Conservation (phyloP, 2,329 filamentous ascomycete species). For the Fusarium sp. region DNA sequence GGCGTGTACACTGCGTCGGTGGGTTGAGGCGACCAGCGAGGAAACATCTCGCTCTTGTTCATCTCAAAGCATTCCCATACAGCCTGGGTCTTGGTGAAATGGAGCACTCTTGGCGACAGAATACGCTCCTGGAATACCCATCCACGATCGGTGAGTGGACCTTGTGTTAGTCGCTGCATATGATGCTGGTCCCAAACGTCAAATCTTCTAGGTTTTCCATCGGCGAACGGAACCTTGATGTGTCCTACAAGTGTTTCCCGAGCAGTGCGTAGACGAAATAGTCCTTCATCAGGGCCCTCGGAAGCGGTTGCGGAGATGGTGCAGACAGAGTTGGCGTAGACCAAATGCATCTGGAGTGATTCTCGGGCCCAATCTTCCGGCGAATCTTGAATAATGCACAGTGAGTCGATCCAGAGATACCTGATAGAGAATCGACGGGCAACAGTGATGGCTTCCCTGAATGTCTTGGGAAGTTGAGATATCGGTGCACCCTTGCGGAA, state of each 20-base stretch:
- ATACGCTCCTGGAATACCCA: neutral
- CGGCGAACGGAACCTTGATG: neutral
- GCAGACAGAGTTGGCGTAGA: neutral
- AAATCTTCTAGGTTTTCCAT: neutral
- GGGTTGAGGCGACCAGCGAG: neutral
- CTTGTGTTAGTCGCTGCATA: neutral
- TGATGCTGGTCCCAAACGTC: neutral
- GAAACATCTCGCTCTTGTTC: neutral
- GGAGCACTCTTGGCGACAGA: neutral
- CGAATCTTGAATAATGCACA: neutral
- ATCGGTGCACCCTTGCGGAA: fast-evolving
- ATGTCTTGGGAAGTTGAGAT: neutral
- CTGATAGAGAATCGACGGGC: neutral
- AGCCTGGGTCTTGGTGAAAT: neutral
- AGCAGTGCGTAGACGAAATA: fast-evolving
- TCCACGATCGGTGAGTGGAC: neutral
- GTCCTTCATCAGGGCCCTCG: neutral
- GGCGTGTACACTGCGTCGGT: neutral
- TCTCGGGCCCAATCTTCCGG: neutral
- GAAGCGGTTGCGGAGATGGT: neutral
- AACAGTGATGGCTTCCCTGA: neutral
- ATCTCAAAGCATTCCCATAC: neutral
- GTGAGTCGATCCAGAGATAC: neutral
- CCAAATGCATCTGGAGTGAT: neutral
- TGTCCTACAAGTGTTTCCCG: neutral